phyloP scores from a whole-genome alignment of 2,329 filamentous ascomycete species.

The Pezicula carpinea region DNA sequence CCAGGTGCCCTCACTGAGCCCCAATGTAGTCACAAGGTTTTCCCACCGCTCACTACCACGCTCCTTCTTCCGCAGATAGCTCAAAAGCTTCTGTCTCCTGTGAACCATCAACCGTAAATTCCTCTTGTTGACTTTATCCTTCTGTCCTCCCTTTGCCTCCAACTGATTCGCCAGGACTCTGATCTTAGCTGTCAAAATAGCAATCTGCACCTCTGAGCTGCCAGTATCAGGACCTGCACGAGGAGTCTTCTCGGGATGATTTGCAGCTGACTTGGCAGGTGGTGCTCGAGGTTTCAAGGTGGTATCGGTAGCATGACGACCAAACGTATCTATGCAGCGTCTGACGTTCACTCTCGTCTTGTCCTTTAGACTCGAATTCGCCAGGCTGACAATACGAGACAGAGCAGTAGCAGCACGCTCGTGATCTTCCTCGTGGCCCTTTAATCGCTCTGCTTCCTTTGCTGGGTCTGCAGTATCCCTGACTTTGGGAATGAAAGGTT shows the following conservation, averaged over 20 bases:
- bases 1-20: slow-evolving; percentile 84
- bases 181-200: slow-evolving; percentile 93
- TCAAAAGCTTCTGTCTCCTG: slow-evolving; percentile 79
- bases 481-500: slow-evolving; percentile 40
- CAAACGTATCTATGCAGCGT: slow-evolving; percentile 82
- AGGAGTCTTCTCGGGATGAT: slow-evolving; percentile 40
- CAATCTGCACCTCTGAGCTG: slow-evolving; percentile 95
- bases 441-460: slow-evolving; percentile 27
- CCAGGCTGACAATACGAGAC: slow-evolving; percentile 70
- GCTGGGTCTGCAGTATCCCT: slow-evolving; percentile 37
- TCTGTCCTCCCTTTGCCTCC: slow-evolving; percentile 62
- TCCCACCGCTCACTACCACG: slow-evolving; percentile 87
- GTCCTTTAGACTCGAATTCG: slow-evolving; percentile 74
- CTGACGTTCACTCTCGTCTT: slow-evolving; percentile 76
- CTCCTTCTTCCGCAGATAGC: slow-evolving; percentile 85
- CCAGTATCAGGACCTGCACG: slow-evolving; percentile 91
- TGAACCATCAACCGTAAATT: slow-evolving; percentile 84
- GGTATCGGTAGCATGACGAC: slow-evolving; percentile 81
- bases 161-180: slow-evolving; percentile 70
- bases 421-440: slow-evolving; percentile 52
- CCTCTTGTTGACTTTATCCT: slow-evolving; percentile 91
- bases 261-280: not conserved
- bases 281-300: slow-evolving; percentile 46
- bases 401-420: slow-evolving; percentile 70
- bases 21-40: slow-evolving; percentile 77